Percentiles rank a stretch among this genome's conserved stretches.
phyloP scores from a whole-genome alignment of 2,329 filamentous ascomycete genomes.

The Trichoderma arundinaceum region DNA sequence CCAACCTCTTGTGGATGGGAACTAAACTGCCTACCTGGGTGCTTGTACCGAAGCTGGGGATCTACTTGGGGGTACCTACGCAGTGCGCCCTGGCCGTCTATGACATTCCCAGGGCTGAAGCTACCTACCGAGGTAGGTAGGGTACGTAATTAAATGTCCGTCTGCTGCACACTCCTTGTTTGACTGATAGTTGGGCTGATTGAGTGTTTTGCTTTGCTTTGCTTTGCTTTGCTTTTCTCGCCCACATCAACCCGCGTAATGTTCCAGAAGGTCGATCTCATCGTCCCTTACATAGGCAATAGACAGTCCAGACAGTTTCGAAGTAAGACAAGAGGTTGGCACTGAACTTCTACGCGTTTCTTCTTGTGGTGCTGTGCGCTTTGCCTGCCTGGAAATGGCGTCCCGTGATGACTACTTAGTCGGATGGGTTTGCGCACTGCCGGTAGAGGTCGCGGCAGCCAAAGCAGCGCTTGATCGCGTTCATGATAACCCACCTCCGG shows the following conservation, averaged over 20 bases:
- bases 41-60: neutral
- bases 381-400: slow-evolving; percentile 4
- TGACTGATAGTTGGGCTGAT: neutral
- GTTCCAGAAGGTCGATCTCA: neutral
- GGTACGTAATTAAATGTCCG: neutral
- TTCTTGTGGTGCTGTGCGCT: slow-evolving; percentile 3
- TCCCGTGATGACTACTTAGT: slow-evolving; percentile 16
- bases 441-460: slow-evolving; percentile 19
- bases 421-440: slow-evolving; percentile 22
- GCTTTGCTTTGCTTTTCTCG: slow-evolving; percentile 1
- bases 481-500: slow-evolving; percentile 12
- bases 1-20: neutral
- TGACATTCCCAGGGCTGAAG: neutral
- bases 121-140: neutral
- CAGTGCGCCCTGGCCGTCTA: neutral
- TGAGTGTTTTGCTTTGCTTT: neutral
- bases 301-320: neutral
- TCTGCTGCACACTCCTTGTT: neutral
- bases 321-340: neutral
- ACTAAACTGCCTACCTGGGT: neutral
- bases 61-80: neutral
- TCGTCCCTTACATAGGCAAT: slow-evolving; percentile 1
- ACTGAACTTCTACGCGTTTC: neutral
- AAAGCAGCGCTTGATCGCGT: slow-evolving; percentile 15
- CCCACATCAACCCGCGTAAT: slow-evolving; percentile 7